Evolutionary conservation across 2,329 filamentous ascomycete species (phyloP).

Genomic region (Aureobasidium leucospermi): DNA sequence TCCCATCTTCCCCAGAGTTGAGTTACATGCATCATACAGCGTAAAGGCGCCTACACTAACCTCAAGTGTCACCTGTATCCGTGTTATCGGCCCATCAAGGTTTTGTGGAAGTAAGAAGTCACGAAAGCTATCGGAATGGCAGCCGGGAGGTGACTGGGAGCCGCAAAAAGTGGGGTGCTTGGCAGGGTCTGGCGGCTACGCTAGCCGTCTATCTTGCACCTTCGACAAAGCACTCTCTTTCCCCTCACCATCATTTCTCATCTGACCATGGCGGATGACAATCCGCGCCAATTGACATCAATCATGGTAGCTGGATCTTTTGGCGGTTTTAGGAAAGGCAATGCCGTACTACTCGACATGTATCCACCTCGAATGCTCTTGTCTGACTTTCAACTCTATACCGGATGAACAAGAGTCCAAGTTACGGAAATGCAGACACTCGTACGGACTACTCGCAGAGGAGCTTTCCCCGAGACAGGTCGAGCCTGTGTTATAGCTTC

Average conservation of each 20-base stretch:
- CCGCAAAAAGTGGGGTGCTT: not conserved
- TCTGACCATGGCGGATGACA: not conserved
- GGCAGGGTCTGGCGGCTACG: slow-evolving; percentile 1
- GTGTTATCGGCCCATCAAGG: not conserved
- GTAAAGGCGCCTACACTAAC: not conserved
- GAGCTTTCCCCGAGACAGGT: no score
- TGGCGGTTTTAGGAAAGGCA: not conserved
- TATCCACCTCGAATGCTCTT: not conserved
- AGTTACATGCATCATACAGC: not conserved
- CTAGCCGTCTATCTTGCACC: not conserved
- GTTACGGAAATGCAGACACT: not conserved
- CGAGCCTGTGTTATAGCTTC: not conserved
- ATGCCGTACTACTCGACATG: not conserved
- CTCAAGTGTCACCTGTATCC: no score
- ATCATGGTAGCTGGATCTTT: not conserved
- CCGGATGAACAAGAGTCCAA: not conserved
- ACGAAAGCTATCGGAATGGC: not conserved
- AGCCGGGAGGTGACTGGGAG: not conserved
- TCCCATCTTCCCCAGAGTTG: not conserved
- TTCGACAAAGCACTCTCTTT: not conserved
- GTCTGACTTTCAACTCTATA: not conserved
- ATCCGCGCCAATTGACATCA: no score
- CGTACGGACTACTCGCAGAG: no score
- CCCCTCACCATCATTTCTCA: not conserved
- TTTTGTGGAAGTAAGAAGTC: not conserved